These are phyloP conservation scores for Eucalyptus decipiens DNA, from an alignment of 345 rosid genomes.

Conservation along the genomic window DNA sequence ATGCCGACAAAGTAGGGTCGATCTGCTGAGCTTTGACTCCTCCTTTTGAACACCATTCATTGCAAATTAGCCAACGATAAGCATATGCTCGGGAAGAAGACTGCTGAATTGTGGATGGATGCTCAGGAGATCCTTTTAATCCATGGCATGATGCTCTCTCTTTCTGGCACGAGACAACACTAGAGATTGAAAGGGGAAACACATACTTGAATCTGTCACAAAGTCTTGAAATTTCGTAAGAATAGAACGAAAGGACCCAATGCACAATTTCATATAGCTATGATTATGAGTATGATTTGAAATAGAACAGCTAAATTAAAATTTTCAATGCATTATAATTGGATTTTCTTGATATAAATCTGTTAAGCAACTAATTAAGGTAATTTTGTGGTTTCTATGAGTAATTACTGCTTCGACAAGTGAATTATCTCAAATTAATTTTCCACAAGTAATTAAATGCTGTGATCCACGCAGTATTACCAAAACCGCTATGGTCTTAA, in stretches of 20 bases:
- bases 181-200: accelerated
- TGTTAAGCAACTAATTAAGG: background rate
- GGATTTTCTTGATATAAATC: background rate
- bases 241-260: too few relatives aligned
- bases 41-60: background rate
- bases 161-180: too few relatives aligned
- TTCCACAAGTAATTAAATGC: background rate
- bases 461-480: background rate
- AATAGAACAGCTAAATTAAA: background rate
- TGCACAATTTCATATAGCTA: background rate
- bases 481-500: background rate
- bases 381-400: background rate
- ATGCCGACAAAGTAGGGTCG: background rate
- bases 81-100: background rate
- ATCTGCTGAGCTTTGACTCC: background rate
- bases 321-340: background rate
- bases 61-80: background rate
- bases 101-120: background rate
- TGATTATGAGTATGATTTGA: background rate
- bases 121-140: background rate
- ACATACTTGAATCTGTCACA: too few relatives aligned
- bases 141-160: background rate
- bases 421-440: background rate
- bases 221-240: too few relatives aligned
- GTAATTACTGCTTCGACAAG: background rate